Percentiles rank a stretch among this genome's conserved stretches.
Evolutionary conservation across 192 early-diverging fungal genomes (phyloP).

Genomic region (Rhizoclosmatium globosum): DNA sequence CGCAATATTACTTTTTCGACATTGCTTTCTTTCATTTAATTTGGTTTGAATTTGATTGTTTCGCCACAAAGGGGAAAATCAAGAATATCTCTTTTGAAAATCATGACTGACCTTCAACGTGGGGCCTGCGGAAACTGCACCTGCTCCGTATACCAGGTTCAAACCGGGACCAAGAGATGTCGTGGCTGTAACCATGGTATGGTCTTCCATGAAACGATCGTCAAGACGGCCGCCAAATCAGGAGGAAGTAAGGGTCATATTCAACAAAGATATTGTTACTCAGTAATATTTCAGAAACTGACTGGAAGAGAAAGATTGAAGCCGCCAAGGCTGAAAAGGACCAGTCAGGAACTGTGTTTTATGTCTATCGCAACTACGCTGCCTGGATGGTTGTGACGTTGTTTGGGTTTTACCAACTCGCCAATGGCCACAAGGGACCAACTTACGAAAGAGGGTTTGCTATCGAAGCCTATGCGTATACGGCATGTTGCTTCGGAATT

Average conservation of each 20-base stretch:
- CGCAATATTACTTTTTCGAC: too few species aligned
- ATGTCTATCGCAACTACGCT: conserved; percentile 18
- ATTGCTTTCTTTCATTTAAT: too few species aligned
- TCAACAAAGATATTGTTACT: not conserved
- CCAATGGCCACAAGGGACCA: not conserved
- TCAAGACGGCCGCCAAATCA: not conserved
- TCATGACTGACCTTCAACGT: conserved; percentile 9
- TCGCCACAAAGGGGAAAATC: too few species aligned
- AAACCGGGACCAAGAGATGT: conserved; percentile 29
- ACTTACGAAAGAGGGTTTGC: conserved; percentile 30
- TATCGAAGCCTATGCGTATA: conserved; percentile 32
- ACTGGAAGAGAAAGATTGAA: conserved; percentile 34
- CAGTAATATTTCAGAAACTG: conserved; percentile 1
- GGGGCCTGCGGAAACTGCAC: conserved; percentile 24
- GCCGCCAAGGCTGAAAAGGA: conserved; percentile 24
- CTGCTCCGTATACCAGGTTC: conserved; percentile 19
- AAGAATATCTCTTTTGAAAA: too few species aligned
- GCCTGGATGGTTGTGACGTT: not conserved
- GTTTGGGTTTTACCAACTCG: not conserved
- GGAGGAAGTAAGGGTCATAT: not conserved
- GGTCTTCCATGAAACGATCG: conserved; percentile 12
- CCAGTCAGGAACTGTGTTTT: conserved; percentile 20
- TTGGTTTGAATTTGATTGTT: too few species aligned
- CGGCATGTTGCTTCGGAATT: conserved; percentile 30
- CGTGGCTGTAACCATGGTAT: conserved; percentile 25